Evolutionary conservation across 768 basidiomycete genomes (phyloP), one percentile per base, ranked within the genome.

Genomic region (Tulasnella sp.): DNA sequence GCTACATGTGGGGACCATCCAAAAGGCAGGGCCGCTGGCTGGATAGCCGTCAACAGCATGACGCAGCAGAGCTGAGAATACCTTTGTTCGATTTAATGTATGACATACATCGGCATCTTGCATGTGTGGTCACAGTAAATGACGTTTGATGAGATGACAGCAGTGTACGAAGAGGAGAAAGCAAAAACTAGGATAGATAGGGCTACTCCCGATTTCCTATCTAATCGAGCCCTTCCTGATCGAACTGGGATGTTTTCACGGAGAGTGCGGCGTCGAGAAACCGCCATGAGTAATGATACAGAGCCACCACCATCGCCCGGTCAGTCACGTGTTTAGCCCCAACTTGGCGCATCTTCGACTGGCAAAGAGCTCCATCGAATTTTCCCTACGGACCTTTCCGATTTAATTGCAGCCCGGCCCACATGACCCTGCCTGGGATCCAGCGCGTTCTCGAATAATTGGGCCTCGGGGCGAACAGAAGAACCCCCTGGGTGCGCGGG

Each of bases 1-100:
- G 78, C 78, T 42, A 74, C 78, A 18, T 79, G 78, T 52, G 78
- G 78, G 42, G 78, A 79, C 46, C 78, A 79, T 52, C 78, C 78
- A n/a, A 77, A 68, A 68, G 62, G 62, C n/a, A 68, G 62, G 62
- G 62, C 62, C 31, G 62, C 62, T 27, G 62, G 62, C 8, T 68
- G 62, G 62, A 68, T 68, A 18, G 62, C 62, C 34, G 62, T 68
- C 31, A 68, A 68, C 62, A 68, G 62, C 31, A 68, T 68, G 31
- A 27, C 62, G 19, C 62, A 68, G 34, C 34, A 27, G 8, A 68
- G 31, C 62, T 68, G 34, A 68, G 27, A 36, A 10, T 68, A 68
- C 12, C 62, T 36, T 34, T 68, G 2, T 14, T 36, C 31, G 9
- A 5, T n/a, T 2, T 27, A 58, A 34, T 31, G n/a, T 68, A 68